A percentile compares a stretch with the other conserved stretches of the same genome.
These are phyloP conservation scores for Macrophomina tecta DNA, from an alignment of 2,329 filamentous ascomycete species.

Conservation along the genomic window DNA sequence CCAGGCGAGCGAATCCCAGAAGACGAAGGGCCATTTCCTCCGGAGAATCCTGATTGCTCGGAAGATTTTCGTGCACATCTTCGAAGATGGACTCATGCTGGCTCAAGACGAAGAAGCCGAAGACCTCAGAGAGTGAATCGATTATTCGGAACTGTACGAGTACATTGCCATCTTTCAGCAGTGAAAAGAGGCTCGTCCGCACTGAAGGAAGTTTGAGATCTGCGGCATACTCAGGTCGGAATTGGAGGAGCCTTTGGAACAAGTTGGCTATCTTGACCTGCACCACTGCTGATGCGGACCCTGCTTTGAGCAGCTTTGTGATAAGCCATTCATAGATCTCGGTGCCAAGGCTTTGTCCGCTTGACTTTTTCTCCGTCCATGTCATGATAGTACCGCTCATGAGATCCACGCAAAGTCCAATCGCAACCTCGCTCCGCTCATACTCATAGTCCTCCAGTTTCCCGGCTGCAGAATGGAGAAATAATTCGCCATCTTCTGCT, in stretches of 20 bases:
- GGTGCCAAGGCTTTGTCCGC: constrained; percentile 69
- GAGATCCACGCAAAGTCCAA: constrained; percentile 70
- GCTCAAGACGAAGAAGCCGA: constrained; percentile 80
- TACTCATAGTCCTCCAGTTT: constrained; percentile 62
- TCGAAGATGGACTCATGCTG: constrained; percentile 84
- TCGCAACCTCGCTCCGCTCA: constrained; percentile 75
- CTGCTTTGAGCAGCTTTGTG: constrained; percentile 67
- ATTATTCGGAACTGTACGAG: constrained; percentile 78
- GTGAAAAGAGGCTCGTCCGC: constrained; percentile 74
- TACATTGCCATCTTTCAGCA: constrained; percentile 71
- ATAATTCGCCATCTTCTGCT: constrained; percentile 45
- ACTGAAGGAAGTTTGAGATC: constrained; percentile 65
- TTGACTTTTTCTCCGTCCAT: constrained; percentile 65
- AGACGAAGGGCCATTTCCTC: constrained; percentile 89
- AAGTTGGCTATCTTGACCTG: constrained; percentile 72
- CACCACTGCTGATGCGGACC: constrained; percentile 71
- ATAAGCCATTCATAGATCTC: constrained; percentile 84
- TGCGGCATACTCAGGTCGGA: constrained; percentile 70
- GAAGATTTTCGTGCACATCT: constrained; percentile 81
- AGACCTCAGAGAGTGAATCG: constrained; percentile 72
- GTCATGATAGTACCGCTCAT: constrained; percentile 67
- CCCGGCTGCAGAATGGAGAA: constrained; percentile 56
- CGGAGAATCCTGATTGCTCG: constrained; percentile 69
- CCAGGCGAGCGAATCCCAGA: constrained; percentile 76
- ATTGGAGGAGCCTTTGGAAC: constrained; percentile 71